A percentile compares a stretch with the other conserved stretches of the same genome.
These are phyloP conservation scores for Corchorus olitorius DNA, from an alignment of 345 rosid genomes.

Conservation along the genomic window DNA sequence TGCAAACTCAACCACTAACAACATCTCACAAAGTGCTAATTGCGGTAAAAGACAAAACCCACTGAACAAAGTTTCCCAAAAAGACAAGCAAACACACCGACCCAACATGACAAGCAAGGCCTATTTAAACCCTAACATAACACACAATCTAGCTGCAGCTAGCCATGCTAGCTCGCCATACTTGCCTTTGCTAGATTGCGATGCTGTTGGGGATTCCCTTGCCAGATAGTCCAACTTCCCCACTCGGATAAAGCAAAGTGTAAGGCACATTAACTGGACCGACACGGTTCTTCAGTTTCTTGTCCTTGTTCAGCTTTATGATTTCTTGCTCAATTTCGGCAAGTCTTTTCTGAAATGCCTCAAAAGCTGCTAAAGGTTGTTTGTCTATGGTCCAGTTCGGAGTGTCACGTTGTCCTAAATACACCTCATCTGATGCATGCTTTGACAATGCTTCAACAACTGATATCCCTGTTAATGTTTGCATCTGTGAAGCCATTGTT, in stretches of 20 bases:
- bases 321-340: conserved; percentile 49
- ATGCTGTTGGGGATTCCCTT: conserved; percentile 70
- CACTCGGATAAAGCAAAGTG: conserved; percentile 50
- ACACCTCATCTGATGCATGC: conserved; percentile 62
- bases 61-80: too few species aligned
- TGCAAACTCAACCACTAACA: too few species aligned
- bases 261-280: conserved; percentile 59
- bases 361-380: conserved; percentile 43
- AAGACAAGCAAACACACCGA: too few species aligned
- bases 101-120: too few species aligned
- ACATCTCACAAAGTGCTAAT: too few species aligned
- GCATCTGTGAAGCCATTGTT: conserved; percentile 51
- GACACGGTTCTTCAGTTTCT: conserved; percentile 44
- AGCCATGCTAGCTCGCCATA: too few species aligned
- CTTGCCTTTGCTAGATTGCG: conserved; percentile 36
- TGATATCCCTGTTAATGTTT: conserved; percentile 48
- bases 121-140: too few species aligned
- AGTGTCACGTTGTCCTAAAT: conserved; percentile 62
- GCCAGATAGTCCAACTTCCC: conserved; percentile 53
- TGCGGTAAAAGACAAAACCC: too few species aligned
- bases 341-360: conserved; percentile 47
- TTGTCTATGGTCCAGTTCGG: conserved; percentile 58
- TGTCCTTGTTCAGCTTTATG: conserved; percentile 37
- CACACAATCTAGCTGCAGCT: too few species aligned
- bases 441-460: conserved; percentile 58